phyloP scores from a whole-genome alignment of 2,329 filamentous ascomycete genomes.

The Stachybotrys echinatus region DNA sequence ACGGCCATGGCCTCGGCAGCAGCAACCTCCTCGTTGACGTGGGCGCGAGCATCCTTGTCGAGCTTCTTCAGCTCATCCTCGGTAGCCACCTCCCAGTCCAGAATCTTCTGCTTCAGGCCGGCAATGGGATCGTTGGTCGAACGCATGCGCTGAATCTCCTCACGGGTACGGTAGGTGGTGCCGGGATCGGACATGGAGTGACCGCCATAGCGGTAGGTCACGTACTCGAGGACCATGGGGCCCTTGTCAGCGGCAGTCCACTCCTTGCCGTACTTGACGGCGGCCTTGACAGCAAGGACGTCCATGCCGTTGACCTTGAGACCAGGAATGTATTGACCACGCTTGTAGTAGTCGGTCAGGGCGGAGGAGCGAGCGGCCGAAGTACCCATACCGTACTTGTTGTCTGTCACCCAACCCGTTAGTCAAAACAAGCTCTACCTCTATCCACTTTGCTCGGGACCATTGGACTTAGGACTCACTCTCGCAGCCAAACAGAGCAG shows the following conservation, averaged over 20 bases:
- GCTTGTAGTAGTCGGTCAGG: constrained; percentile 99
- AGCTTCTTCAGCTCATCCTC: constrained; percentile 96
- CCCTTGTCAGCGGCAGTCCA: constrained; percentile 80
- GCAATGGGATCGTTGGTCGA: constrained; percentile 98
- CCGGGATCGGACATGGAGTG: constrained; percentile 99
- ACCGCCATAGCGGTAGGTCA: constrained; percentile 98
- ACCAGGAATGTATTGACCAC: constrained; percentile 98
- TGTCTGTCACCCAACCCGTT: constrained; percentile 57
- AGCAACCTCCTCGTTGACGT: constrained; percentile 86
- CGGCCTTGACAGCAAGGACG: constrained; percentile 94
- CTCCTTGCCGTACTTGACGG: constrained; percentile 89
- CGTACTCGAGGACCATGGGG: constrained; percentile 94
- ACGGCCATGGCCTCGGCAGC: constrained; percentile 81
- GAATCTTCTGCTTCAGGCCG: constrained; percentile 94
- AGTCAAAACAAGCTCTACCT: constrained; percentile 2
- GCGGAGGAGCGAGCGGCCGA: constrained; percentile 90
- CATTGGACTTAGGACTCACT: constrained; percentile 55
- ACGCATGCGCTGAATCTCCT: constrained; percentile 99
- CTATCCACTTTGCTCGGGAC: too few relatives aligned
- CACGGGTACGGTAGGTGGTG: constrained; percentile 97
- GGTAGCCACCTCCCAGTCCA: constrained; percentile 86
- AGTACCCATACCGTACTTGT: constrained; percentile 99
- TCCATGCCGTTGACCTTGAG: constrained; percentile 99
- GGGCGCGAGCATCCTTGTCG: constrained; percentile 85
- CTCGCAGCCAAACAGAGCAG: constrained; percentile 94